A percentile compares a stretch with the other conserved stretches of the same genome.
Evolutionary conservation across 2,329 filamentous ascomycete genomes (phyloP).

Genomic region (Claviceps pazoutovae): DNA sequence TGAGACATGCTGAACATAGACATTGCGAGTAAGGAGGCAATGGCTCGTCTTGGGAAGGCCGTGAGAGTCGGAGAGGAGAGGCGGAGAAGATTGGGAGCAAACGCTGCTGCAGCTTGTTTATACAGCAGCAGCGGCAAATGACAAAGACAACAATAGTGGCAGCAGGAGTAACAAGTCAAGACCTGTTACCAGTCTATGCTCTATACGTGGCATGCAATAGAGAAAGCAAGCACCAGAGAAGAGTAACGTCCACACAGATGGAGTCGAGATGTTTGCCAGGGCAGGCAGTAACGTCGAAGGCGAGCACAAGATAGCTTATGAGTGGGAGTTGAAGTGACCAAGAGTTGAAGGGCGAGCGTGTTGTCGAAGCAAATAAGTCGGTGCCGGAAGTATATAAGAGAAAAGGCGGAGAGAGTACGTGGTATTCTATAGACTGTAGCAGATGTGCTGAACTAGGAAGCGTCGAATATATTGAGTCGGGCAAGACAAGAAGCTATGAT

Average conservation of each 20-base stretch:
- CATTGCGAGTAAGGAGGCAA: slow-evolving; percentile 13
- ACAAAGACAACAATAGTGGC: too few species aligned
- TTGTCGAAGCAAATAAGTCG: too few species aligned
- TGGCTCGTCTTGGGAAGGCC: too few species aligned
- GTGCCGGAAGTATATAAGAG: not conserved
- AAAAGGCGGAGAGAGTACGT: not conserved
- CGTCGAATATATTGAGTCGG: not conserved
- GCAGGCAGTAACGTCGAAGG: too few species aligned
- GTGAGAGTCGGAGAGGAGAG: not conserved
- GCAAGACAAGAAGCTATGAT: not conserved
- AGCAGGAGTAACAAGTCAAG: not conserved
- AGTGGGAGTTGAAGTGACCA: too few species aligned
- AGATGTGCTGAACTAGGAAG: not conserved
- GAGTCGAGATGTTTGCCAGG: too few species aligned
- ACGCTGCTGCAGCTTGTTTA: not conserved
- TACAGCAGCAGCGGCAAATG: too few species aligned
- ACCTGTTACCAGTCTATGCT: not conserved
- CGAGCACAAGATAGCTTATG: too few species aligned
- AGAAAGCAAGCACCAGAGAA: not conserved
- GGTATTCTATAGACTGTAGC: not conserved
- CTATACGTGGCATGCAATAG: not conserved
- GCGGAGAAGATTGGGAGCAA: not conserved
- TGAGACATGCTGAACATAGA: slow-evolving; percentile 23
- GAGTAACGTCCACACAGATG: too few species aligned
- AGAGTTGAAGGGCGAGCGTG: too few species aligned